Evolutionary conservation across 2,329 filamentous ascomycete species (phyloP).

Genomic region (Phialophora verrucosa): DNA sequence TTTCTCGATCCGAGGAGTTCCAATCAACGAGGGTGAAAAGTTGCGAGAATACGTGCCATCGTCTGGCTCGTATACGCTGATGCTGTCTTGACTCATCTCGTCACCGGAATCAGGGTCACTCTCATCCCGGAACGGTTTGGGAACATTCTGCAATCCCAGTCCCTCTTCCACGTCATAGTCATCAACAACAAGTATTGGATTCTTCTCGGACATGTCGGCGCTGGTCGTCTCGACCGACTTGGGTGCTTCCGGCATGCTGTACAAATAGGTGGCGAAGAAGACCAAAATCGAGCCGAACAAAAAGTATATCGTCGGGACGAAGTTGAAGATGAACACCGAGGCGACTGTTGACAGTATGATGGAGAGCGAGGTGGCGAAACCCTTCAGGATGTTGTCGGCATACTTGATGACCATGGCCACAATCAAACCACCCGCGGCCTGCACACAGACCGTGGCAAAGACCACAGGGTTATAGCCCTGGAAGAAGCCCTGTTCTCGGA

Average conservation of each 20-base stretch:
- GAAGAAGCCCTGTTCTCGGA: conserved; percentile 85
- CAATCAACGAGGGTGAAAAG: conserved; percentile 32
- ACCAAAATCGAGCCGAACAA: conserved; percentile 79
- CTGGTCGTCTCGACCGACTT: conserved; percentile 19
- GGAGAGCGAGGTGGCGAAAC: conserved; percentile 89
- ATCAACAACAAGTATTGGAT: conserved; percentile 28
- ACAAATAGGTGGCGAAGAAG: conserved; percentile 81
- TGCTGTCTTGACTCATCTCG: conserved; percentile 18
- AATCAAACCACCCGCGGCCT: conserved; percentile 83
- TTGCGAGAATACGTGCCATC: conserved; percentile 32
- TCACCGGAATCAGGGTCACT: conserved; percentile 42
- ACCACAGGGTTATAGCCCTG: conserved; percentile 92
- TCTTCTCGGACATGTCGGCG: conserved; percentile 25
- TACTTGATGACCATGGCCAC: conserved; percentile 81
- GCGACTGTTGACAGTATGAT: conserved; percentile 85
- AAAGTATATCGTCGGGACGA: conserved; percentile 67
- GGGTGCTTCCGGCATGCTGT: conserved; percentile 60
- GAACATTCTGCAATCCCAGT: not conserved
- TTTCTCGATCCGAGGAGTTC: conserved; percentile 22
- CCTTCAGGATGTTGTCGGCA: conserved; percentile 88
- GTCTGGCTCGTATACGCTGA: conserved; percentile 26
- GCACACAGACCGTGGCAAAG: conserved; percentile 81
- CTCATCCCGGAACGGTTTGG: conserved; percentile 30
- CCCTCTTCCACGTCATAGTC: conserved; percentile 27
- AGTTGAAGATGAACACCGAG: conserved; percentile 84